phyloP scores from a whole-genome alignment of 371 early-diverging fungal genomes.

The Mortierella sp. region DNA sequence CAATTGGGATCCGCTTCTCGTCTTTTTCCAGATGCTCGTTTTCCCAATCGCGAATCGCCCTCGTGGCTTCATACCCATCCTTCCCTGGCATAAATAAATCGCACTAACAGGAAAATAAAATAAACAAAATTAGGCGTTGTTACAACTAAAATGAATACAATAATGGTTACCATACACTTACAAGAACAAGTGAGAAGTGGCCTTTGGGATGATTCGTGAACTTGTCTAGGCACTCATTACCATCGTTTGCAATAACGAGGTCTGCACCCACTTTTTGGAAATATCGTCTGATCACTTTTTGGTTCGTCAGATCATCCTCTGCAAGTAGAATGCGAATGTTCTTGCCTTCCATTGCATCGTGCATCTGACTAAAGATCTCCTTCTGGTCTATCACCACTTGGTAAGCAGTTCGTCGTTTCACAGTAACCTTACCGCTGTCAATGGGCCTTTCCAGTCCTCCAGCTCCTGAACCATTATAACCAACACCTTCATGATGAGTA shows the following conservation, averaged over 20 bases:
- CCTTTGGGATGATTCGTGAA: constrained; percentile 60
- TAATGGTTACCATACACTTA: constrained; percentile 7
- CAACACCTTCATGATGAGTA: constrained; percentile 24
- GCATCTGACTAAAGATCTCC: constrained; percentile 68
- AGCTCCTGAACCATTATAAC: not conserved
- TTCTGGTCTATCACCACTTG: constrained; percentile 66
- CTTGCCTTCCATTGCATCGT: constrained; percentile 59
- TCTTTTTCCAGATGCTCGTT: constrained; percentile 49
- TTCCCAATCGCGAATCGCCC: constrained; percentile 72
- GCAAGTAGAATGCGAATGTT: constrained; percentile 55
- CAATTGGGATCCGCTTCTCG: constrained; percentile 65
- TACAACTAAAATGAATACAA: not conserved
- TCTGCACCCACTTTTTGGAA: constrained; percentile 64
- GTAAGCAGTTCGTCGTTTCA: constrained; percentile 55
- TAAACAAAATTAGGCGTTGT: not conserved
- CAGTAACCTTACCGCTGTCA: constrained; percentile 18
- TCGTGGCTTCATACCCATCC: constrained; percentile 75
- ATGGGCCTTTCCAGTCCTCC: not conserved
- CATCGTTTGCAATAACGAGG: constrained; percentile 68
- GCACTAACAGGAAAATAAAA: constrained; percentile 41
- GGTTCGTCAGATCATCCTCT: constrained; percentile 72
- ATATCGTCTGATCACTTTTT: constrained; percentile 69
- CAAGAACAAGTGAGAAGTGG: constrained; percentile 66
- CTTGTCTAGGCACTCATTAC: constrained; percentile 65
- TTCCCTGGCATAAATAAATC: constrained; percentile 77